A percentile compares a stretch with the other conserved stretches of the same genome.
These are phyloP conservation scores for Leersia perrieri DNA, from an alignment of 176 grass and related monocot genomes.

Conservation along the genomic window DNA sequence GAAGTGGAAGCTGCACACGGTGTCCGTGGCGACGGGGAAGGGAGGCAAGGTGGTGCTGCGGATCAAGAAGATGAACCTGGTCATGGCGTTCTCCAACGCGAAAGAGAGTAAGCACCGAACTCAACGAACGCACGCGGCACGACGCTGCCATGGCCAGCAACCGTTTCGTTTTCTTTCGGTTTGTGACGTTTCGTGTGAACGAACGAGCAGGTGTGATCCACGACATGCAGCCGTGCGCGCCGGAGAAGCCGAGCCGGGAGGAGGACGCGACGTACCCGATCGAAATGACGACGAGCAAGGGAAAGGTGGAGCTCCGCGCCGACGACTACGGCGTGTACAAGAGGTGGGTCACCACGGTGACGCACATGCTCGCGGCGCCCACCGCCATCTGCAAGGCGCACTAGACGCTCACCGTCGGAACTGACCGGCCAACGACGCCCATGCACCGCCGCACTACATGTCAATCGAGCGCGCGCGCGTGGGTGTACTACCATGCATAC, in stretches of 20 bases:
- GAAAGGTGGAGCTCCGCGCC: constrained; percentile 80
- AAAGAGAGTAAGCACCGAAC: constrained; percentile 59
- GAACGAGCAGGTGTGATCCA: constrained; percentile 57
- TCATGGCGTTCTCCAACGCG: constrained; percentile 76
- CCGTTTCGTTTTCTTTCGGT: background rate
- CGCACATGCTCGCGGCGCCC: constrained; percentile 80
- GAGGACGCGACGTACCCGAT: constrained; percentile 65
- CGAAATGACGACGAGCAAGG: constrained; percentile 74
- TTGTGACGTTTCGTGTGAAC: background rate
- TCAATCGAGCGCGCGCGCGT: background rate
- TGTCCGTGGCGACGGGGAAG: constrained; percentile 67
- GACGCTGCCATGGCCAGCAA: too few relatives aligned
- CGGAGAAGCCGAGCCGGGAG: constrained; percentile 49
- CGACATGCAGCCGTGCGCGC: constrained; percentile 54
- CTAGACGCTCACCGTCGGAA: background rate
- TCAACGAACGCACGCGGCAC: too few relatives aligned
- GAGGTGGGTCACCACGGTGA: constrained; percentile 88
- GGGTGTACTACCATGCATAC: background rate
- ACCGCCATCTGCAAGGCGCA: constrained; percentile 48
- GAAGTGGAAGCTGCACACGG: constrained; percentile 79
- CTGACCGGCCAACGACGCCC: background rate
- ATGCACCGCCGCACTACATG: background rate
- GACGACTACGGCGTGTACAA: constrained; percentile 77
- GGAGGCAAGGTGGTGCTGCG: constrained; percentile 74
- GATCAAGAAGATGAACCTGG: constrained; percentile 75